These are phyloP conservation scores for Paramecium sexaurelia DNA, from an alignment of 73 alveolate species.

Conservation along the genomic window DNA sequence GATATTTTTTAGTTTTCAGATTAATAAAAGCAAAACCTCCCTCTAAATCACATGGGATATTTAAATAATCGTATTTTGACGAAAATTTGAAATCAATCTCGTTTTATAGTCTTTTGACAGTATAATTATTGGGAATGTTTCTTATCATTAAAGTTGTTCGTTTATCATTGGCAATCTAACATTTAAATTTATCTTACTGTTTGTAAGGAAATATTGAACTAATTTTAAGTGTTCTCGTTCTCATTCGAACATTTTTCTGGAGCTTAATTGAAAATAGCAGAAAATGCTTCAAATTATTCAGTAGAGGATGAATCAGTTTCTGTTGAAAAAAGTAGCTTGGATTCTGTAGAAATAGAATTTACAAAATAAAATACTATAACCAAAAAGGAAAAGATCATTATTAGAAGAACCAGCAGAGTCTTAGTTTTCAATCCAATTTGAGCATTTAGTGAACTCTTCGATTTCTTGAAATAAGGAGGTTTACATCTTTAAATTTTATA, in stretches of 20 bases:
- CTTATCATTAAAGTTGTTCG: slow-evolving; percentile 49
- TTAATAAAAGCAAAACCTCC: slow-evolving; percentile 38
- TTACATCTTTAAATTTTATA: background rate
- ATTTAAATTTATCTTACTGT: slow-evolving; percentile 6
- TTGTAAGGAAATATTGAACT: slow-evolving; percentile 49
- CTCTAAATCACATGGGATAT: background rate
- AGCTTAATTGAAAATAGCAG: background rate
- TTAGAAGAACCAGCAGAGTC: slow-evolving; percentile 33
- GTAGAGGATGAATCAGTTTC: background rate
- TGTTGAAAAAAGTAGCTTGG: background rate
- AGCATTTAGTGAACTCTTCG: background rate
- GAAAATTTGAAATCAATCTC: slow-evolving; percentile 19
- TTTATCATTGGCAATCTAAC: slow-evolving; percentile 9
- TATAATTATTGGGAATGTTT: slow-evolving; percentile 37
- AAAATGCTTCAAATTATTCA: background rate
- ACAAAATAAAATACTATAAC: slow-evolving; percentile 39
- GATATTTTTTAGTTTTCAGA: background rate
- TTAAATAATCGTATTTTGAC: slow-evolving; percentile 13
- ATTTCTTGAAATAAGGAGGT: background rate
- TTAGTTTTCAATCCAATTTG: slow-evolving; percentile 42
- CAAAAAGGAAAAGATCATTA: background rate
- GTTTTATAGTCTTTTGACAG: background rate
- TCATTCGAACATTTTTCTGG: background rate
- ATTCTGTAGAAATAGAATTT: slow-evolving; percentile 4
- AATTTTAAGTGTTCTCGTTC: background rate